These are phyloP conservation scores for Capsicum baccatum DNA, from an alignment of 257 asterid genomes.

Conservation along the genomic window DNA sequence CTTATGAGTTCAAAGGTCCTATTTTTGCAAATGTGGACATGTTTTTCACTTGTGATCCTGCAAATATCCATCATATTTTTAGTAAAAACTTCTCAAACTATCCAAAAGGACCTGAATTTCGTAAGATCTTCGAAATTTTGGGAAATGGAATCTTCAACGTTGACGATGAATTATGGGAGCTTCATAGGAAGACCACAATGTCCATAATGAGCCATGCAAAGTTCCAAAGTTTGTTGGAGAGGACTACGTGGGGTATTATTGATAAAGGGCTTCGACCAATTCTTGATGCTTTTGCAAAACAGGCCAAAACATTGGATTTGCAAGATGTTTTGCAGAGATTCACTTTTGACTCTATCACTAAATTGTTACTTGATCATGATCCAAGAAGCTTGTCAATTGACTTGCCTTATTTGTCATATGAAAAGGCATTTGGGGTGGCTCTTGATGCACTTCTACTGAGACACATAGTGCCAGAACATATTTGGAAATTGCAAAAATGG, in stretches of 20 bases:
- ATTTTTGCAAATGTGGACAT: background rate
- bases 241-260: background rate
- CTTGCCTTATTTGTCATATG: background rate
- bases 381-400: constrained; percentile 2
- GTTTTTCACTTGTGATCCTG: constrained; percentile 15
- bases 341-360: constrained; percentile 19
- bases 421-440: background rate
- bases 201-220: constrained; percentile 17
- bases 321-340: constrained; percentile 28
- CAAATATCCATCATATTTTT: constrained; percentile 8
- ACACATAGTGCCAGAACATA: background rate
- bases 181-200: constrained; percentile 21
- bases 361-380: constrained; percentile 19
- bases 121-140: constrained; percentile 17
- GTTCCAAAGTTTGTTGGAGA: constrained; percentile 11
- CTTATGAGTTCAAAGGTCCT: constrained; percentile 18
- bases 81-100: constrained; percentile 24
- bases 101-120: constrained; percentile 26
- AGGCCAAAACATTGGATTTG: background rate
- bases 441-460: background rate
- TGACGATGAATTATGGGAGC: constrained; percentile 19
- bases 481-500: constrained; percentile 25
- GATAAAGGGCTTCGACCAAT: constrained; percentile 12
- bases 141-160: constrained; percentile 29
- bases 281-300: constrained; percentile 5